These are phyloP conservation scores for Russula sp. DNA, from an alignment of 768 basidiomycete species.

Conservation along the genomic window DNA sequence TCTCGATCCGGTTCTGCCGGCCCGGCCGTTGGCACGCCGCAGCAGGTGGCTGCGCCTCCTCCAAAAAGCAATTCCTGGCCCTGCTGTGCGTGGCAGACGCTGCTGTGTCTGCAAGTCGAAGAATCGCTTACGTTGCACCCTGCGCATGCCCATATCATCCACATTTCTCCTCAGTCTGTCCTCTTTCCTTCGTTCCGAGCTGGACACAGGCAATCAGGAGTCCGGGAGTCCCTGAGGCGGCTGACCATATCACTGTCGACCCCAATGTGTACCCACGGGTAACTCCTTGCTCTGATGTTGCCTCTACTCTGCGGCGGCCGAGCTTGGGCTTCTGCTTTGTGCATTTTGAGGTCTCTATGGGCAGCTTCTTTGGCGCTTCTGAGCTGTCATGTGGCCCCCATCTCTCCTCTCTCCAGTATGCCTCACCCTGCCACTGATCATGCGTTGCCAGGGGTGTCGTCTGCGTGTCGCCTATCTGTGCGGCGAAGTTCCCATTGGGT, in stretches of 20 bases:
- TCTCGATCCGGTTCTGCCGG: too few relatives aligned
- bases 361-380: neutral
- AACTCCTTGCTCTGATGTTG: neutral
- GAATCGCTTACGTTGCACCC: neutral
- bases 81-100: neutral
- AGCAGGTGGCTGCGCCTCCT: too few relatives aligned
- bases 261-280: neutral
- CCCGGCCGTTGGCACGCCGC: too few relatives aligned
- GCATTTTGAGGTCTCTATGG: neutral
- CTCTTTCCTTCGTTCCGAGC: neutral
- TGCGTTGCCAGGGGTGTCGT: too few relatives aligned
- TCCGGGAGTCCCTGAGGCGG: neutral
- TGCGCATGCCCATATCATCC: neutral
- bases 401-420: neutral
- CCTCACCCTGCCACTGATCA: too few relatives aligned
- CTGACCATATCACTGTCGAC: neutral
- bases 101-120: neutral
- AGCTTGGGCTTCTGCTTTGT: neutral
- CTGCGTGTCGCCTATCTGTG: too few relatives aligned
- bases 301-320: neutral
- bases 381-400: neutral
- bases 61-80: neutral
- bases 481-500: too few relatives aligned
- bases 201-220: neutral
- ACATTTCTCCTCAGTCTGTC: fast-evolving